Base-by-base conservation (phyloP, 192 early-diverging fungal genomes). In the Funneliformis geosporum region DNA sequence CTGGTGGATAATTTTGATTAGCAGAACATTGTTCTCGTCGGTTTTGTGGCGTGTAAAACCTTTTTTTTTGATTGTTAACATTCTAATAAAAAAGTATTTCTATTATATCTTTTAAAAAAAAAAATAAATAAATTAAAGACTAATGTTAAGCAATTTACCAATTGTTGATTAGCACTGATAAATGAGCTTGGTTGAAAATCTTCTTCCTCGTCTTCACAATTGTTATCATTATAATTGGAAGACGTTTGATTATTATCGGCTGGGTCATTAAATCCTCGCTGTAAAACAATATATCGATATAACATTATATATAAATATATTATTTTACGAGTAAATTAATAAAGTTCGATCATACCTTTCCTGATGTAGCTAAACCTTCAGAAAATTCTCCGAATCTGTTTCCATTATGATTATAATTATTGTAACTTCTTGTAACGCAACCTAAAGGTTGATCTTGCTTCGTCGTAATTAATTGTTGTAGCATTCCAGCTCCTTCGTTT, bases 91-190 rank as follows among this genome's bases (percentile, higher is more conserved):
- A 73, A 73, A 7, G 11, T 5, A 44, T 23, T 9, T 14, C 23
- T 3, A 23, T 1, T 44, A 8, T n/a, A n/a, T n/a, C n/a, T n/a
- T n/a, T n/a, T n/a, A n/a, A n/a, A n/a, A 27, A 16, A 47, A 11
- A 9, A 2, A 5, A 46, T 21, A 12, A 68, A 25, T 28, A 27
- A 72, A 47, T 47, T n/a, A 27, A 27, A 23, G 2, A 50, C 5
- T 25, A 7, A n/a, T 25, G 23, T 47, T 72, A 42, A 27, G 21
- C 10, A 27, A 27, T 25, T 14, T 73, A 73, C 70, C 27, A 73
- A 43, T 44, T 21, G 70, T 73, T 73, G 39, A n/a, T 46, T 73
- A 21, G 70, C 70, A 14, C 43, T 73, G n/a, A 73, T 16, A 73
- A 73, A 73, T 16, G 43, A 47, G 8, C 70, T 18, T n/a, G n/a